phyloP scores from a whole-genome alignment of 2,329 filamentous ascomycete genomes.

The Penicillium sp. region DNA sequence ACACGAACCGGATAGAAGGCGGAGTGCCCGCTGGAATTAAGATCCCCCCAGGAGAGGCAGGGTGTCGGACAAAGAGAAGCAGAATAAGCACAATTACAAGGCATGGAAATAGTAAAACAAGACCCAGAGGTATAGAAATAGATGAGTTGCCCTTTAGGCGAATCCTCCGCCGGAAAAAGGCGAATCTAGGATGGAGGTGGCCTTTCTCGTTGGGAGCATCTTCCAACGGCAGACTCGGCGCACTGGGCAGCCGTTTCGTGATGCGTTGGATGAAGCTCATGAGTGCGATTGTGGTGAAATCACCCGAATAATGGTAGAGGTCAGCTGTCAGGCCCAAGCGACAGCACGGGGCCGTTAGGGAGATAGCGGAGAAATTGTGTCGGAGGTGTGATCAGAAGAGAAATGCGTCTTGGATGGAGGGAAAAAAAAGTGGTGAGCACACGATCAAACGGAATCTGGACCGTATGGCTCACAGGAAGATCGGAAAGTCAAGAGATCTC shows the following conservation, averaged over 20 bases:
- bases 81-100: slow-evolving; percentile 90
- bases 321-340: slow-evolving; percentile 23
- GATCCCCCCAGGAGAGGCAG: slow-evolving; percentile 76
- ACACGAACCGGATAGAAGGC: slow-evolving; percentile 80
- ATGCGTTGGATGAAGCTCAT: slow-evolving; percentile 58
- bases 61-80: slow-evolving; percentile 84
- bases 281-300: slow-evolving; percentile 31
- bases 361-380: slow-evolving; percentile 15
- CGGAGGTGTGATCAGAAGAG: slow-evolving; percentile 6
- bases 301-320: slow-evolving; percentile 10
- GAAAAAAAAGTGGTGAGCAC: not conserved
- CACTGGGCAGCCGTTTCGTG: slow-evolving; percentile 52
- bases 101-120: slow-evolving; percentile 88
- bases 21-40: slow-evolving; percentile 85
- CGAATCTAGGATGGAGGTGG: slow-evolving; percentile 55
- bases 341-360: slow-evolving; percentile 17
- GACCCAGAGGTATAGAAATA: slow-evolving; percentile 86
- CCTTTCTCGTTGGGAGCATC: slow-evolving; percentile 48
- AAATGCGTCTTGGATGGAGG: not conserved
- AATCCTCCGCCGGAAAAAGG: slow-evolving; percentile 83
- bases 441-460: not conserved
- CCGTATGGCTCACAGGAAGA: slow-evolving; percentile 23
- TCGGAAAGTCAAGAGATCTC: slow-evolving; percentile 11
- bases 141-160: slow-evolving; percentile 87
- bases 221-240: slow-evolving; percentile 48